Base-by-base conservation (phyloP, 495 filamentous ascomycete species). In the Glarea lozoyensis region DNA sequence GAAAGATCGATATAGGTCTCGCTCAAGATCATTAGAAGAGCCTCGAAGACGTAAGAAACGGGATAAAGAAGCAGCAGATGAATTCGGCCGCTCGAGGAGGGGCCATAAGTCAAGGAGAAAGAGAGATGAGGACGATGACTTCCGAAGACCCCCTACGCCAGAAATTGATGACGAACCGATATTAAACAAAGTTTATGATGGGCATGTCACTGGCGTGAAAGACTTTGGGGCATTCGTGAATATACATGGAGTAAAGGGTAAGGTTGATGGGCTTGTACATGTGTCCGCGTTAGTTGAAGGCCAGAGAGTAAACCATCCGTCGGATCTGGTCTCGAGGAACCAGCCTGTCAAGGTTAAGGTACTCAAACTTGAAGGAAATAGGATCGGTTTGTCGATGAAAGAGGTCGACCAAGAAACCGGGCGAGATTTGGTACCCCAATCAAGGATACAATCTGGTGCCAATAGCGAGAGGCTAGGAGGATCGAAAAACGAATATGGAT, bases 171-270 rank as follows among this genome's bases (percentile, higher is more conserved):
- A 90, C 36, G 64, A 76, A 5, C 88, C 90, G 0, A 66, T 85
- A 18, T 62, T 94, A 11, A 84, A 79, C 70, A 98, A 98, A 59
- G 65, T 94, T 1, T 98, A 98, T 56, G 78, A 86, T 54, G 92
- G 92, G 12, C 77, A 78, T 46, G 82, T 97, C 31, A 94, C 86
- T 2, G 88, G 88, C 0, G 70, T 97, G 22, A 96, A 94, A 58
- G 85, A 95, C 50, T 98, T 96, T 64, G 92, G 92, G 24, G 86
- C 82, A 10, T 98, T 98, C 60, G 88, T 98, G 38, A 96, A 90
- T 52, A 62, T 98, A n/a, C 68, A 78, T 53, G 85, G 86, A 18
- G 81, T 98, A 3, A 78, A 70, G 58, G 87, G 89, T 12, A 93
- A 88, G 57, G 82, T 93, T 17, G 89, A 94, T 54, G 92, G 92